A percentile compares a stretch with the other conserved stretches of the same genome.
Conservation (phyloP, 106 monocot species). For the Narthecium ossifragum region DNA sequence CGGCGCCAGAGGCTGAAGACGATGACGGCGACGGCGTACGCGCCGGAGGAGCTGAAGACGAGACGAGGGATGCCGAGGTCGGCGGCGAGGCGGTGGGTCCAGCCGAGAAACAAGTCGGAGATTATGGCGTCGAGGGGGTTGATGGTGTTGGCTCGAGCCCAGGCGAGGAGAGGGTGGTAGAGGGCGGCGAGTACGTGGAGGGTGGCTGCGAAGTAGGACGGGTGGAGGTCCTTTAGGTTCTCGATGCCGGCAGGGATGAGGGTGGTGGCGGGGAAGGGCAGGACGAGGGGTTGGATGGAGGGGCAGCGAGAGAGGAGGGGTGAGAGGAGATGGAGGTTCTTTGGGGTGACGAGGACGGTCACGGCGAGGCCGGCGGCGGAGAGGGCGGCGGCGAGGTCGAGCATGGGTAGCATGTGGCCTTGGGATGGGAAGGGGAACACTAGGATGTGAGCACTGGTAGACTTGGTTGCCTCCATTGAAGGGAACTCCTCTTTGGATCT, state of each 20-base stretch:
- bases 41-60: conserved; percentile 24
- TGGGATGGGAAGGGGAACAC: conserved; percentile 29
- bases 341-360: conserved; percentile 26
- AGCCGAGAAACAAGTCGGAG: conserved; percentile 46
- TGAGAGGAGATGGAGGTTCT: conserved; percentile 19
- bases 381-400: conserved; percentile 22
- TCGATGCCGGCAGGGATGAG: conserved; percentile 1
- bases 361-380: conserved; percentile 3
- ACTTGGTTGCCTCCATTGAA: background rate
- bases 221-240: too few species aligned
- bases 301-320: conserved; percentile 15
- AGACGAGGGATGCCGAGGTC: conserved; percentile 25
- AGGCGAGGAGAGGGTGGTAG: conserved; percentile 7
- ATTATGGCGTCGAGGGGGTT: conserved; percentile 18
- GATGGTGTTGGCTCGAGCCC: conserved; percentile 14
- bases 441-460: conserved; percentile 1
- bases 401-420: conserved; percentile 23
- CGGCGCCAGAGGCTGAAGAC: conserved; percentile 9
- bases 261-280: background rate
- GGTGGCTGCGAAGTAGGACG: conserved; percentile 2
- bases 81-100: conserved; percentile 21
- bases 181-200: conserved; percentile 20
- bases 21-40: conserved; percentile 21
- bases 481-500: too few species aligned
- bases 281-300: conserved; percentile 6